Base-by-base conservation (phyloP, 768 basidiomycete genomes). In the Favolaschia claudopus region DNA sequence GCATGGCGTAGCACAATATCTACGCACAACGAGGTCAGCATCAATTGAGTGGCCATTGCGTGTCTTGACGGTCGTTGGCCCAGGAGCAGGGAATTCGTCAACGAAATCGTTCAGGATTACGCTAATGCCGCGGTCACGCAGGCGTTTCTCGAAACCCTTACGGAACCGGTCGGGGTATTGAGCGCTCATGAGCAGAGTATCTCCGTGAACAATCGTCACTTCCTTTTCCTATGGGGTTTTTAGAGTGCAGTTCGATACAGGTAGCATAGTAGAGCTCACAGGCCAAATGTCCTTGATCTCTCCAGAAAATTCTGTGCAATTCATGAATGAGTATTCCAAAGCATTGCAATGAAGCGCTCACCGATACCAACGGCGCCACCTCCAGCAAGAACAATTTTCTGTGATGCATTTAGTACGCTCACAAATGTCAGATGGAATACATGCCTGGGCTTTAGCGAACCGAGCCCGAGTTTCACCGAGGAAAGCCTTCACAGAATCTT, bases 161-260 rank as follows among this genome's bases (percentile, higher is more conserved):
- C 89, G 82, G 70, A 83, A 84, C 45, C 80, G 79, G 10, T 75
- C 67, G 0, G 86, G 81, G 66, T 90, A 91, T 1, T 78, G 70
- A 6, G 76, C 69, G 59, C 87, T 88, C 57, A 91, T 75, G 33
- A 89, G 79, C n/a, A 78, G 69, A 2, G 60, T 47, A 17, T 79
- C 73, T 24, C 79, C 76, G 12, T 91, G 89, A 10, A 91, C 81
- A 42, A 91, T 78, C 17, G 87, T 88, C 15, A 91, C 78, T 31
- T 74, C 69, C 59, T 82, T 87, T 20, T 68, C 62, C 79, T 81
- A 36, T 15, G n/a, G n/a, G n/a, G n/a, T 44, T 9, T 31, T 31
- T 27, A 1, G n/a, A 12, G 19, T 7, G 19, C 38, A 12, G 46
- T 13, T n/a, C 27, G 27, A 28, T 1, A 29, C 17, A 15, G 6